These are phyloP conservation scores for Rubia occidens DNA, from an alignment of 305 asterid genomes.

Conservation along the genomic window DNA sequence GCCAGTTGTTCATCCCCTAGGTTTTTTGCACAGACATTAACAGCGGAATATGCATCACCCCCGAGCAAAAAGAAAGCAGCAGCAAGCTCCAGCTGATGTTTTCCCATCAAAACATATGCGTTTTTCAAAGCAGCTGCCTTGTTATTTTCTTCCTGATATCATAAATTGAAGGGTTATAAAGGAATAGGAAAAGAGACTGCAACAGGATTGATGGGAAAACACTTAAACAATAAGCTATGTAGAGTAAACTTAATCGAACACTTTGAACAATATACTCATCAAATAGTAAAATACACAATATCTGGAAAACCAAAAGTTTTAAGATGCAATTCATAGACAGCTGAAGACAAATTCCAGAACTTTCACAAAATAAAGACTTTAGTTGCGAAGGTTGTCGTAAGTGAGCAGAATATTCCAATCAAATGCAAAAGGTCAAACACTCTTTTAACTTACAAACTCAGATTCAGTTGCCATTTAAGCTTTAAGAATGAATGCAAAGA, in stretches of 20 bases:
- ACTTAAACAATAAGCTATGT: neutral
- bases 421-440: neutral
- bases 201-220: neutral
- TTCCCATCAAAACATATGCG: constrained; percentile 93
- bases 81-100: constrained; percentile 97
- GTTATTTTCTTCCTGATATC: constrained; percentile 75
- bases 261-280: neutral
- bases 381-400: neutral
- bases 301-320: neutral
- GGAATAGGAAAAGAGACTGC: neutral
- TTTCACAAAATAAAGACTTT: neutral
- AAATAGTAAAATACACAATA: neutral
- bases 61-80: constrained; percentile 96
- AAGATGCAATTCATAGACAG: constrained; percentile 1
- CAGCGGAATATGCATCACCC: constrained; percentile 92
- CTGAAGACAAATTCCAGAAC: neutral
- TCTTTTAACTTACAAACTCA: neutral
- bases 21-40: constrained; percentile 82
- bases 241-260: neutral
- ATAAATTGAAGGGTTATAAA: constrained; percentile 13
- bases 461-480: neutral
- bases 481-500: neutral
- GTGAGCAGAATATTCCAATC: neutral
- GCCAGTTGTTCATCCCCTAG: constrained; percentile 99
- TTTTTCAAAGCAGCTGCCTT: constrained; percentile 96